A percentile compares a stretch with the other conserved stretches of the same genome.
These are phyloP conservation scores for Magnolia changhungtana DNA, from an alignment of 164 flowering plant species.

Conservation along the genomic window DNA sequence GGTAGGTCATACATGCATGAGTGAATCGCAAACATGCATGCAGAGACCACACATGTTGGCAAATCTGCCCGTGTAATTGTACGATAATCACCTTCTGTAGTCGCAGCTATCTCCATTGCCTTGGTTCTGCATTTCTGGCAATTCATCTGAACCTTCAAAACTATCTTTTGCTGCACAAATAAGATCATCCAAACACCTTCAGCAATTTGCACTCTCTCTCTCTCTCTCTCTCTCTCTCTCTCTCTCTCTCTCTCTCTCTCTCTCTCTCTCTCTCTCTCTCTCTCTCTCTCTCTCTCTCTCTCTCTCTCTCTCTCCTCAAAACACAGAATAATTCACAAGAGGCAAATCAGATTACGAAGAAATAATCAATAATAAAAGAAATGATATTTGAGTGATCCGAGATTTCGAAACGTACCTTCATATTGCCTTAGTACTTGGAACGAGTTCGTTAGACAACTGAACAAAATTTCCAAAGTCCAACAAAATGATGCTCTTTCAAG, in stretches of 20 bases:
- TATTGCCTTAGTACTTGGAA: neutral
- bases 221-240: no score
- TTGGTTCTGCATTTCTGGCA: slow-evolving; percentile 6
- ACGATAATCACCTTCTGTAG: neutral
- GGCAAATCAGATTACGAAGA: neutral
- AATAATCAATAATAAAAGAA: neutral
- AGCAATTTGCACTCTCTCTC: no score
- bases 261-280: no score
- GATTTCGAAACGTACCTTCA: neutral
- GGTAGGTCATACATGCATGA: no score
- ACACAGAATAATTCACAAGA: neutral
- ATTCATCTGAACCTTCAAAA: slow-evolving; percentile 3
- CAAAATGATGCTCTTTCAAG: no score
- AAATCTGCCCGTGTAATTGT: no score
- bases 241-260: neutral
- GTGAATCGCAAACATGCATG: no score
- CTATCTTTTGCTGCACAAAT: slow-evolving; percentile 2
- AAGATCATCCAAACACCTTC: neutral
- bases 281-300: neutral
- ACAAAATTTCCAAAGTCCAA: no score
- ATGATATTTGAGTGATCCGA: neutral
- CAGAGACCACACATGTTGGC: no score
- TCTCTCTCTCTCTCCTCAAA: neutral
- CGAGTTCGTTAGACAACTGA: neutral
- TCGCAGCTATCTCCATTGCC: slow-evolving; percentile 1